Evolutionary conservation across 768 basidiomycete species (phyloP).

Genomic region (Rhizopogon vesiculosus): DNA sequence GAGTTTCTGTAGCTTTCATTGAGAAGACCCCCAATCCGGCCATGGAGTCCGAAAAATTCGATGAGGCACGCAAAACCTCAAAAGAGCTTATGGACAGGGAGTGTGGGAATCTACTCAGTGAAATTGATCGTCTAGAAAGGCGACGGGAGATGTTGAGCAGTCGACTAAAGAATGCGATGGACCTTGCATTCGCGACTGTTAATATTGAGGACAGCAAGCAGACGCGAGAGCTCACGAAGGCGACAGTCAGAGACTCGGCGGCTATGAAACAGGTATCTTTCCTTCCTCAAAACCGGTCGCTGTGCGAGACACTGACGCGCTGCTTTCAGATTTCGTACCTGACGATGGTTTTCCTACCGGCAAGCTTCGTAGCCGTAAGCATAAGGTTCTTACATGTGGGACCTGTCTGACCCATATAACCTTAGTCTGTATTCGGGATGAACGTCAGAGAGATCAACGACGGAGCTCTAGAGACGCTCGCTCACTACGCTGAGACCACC

Average conservation of each 20-base stretch:
- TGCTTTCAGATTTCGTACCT: conserved; percentile 37
- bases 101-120: conserved; percentile 40
- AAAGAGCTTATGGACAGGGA: conserved; percentile 38
- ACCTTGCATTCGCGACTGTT: conserved; percentile 48
- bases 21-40: conserved; percentile 44
- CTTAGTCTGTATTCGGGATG: conserved; percentile 52
- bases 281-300: conserved; percentile 20
- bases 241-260: conserved; percentile 37
- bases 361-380: conserved; percentile 37
- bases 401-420: not conserved
- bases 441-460: conserved; percentile 42
- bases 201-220: conserved; percentile 51
- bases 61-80: conserved; percentile 12
- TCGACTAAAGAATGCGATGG: conserved; percentile 29
- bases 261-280: conserved; percentile 30
- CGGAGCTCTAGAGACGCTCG: conserved; percentile 25
- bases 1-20: conserved; percentile 47
- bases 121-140: conserved; percentile 43
- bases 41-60: conserved; percentile 26
- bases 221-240: conserved; percentile 47
- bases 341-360: conserved; percentile 59
- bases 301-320: not conserved
- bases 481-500: conserved; percentile 36
- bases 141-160: conserved; percentile 24
- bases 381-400: not conserved